Evolutionary conservation across 805 yeast genomes (phyloP).

Genomic region (Zygosaccharomyces bailii): DNA sequence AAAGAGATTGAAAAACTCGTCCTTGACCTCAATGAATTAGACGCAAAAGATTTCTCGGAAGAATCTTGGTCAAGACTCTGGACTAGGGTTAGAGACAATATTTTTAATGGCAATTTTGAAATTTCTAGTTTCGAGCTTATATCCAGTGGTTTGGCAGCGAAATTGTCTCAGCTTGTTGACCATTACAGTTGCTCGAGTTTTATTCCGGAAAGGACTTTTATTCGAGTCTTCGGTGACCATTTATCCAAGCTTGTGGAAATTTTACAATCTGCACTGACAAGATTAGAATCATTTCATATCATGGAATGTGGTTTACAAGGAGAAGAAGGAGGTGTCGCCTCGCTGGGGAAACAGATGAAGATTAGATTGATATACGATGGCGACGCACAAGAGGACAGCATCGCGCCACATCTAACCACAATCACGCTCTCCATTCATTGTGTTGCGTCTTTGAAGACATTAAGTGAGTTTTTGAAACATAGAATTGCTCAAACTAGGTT

Average conservation of each 20-base stretch:
- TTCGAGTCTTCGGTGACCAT: slow-evolving; percentile 36
- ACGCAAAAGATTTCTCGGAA: slow-evolving; percentile 25
- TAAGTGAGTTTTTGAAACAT: slow-evolving; percentile 44
- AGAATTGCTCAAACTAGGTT: slow-evolving; percentile 34
- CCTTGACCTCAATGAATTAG: slow-evolving; percentile 22
- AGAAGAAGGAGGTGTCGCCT: slow-evolving; percentile 46
- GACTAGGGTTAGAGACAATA: slow-evolving; percentile 37
- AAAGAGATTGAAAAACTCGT: slow-evolving; percentile 25
- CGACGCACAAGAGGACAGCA: slow-evolving; percentile 26
- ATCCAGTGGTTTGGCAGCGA: slow-evolving; percentile 59
- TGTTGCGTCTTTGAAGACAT: slow-evolving; percentile 46
- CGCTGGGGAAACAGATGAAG: slow-evolving; percentile 70
- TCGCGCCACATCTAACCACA: slow-evolving; percentile 27
- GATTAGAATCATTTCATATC: slow-evolving; percentile 72
- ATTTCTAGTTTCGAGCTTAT: slow-evolving; percentile 75
- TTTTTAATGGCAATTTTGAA: slow-evolving; percentile 31
- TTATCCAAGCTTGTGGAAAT: slow-evolving; percentile 49
- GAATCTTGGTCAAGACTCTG: slow-evolving; percentile 38
- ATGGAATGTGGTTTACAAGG: slow-evolving; percentile 40
- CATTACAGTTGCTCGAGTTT: slow-evolving; percentile 30
- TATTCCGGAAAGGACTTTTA: slow-evolving; percentile 45
- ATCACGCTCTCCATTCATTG: slow-evolving; percentile 47
- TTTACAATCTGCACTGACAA: slow-evolving; percentile 68
- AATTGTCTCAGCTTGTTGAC: slow-evolving; percentile 26
- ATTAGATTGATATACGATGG: slow-evolving; percentile 49